phyloP scores from a whole-genome alignment of 2,329 filamentous ascomycete genomes.

The Thielaviopsis musarum region DNA sequence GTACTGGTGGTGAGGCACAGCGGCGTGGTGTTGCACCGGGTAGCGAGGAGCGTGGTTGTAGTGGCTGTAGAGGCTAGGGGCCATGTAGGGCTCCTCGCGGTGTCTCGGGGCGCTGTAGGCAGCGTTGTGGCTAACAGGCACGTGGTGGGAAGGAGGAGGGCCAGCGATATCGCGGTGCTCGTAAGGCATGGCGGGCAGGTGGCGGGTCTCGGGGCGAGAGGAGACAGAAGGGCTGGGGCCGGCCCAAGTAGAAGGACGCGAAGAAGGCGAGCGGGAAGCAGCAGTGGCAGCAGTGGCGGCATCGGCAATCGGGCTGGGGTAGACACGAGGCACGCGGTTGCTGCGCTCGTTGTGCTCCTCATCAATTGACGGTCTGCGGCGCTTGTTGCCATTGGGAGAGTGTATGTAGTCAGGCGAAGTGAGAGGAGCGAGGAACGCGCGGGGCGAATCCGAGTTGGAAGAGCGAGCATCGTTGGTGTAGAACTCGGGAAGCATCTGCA shows the following conservation, averaged over 20 bases:
- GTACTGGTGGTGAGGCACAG: slow-evolving; percentile 23
- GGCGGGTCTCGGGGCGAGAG: slow-evolving; percentile 1
- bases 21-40: slow-evolving; percentile 1
- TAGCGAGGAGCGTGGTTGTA: not conserved
- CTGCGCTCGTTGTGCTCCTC: slow-evolving; percentile 23
- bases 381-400: slow-evolving; percentile 30
- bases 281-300: slow-evolving; percentile 1
- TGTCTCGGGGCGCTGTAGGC: not conserved
- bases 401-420: slow-evolving; percentile 32
- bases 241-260: slow-evolving; percentile 4
- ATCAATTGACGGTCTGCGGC: slow-evolving; percentile 25
- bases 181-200: slow-evolving; percentile 2
- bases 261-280: slow-evolving; percentile 4
- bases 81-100: not conserved
- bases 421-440: slow-evolving; percentile 17
- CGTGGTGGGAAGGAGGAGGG: not conserved
- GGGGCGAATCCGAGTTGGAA: slow-evolving; percentile 20
- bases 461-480: slow-evolving; percentile 18
- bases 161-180: slow-evolving; percentile 1
- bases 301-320: slow-evolving; percentile 19
- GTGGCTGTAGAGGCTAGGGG: not conserved
- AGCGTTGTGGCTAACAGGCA: not conserved
- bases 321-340: slow-evolving; percentile 31
- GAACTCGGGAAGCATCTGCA: slow-evolving; percentile 21
- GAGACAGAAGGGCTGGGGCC: not conserved